phyloP scores from a whole-genome alignment of 352 stramenopile genomes.

The Pythium grandisporangium region DNA sequence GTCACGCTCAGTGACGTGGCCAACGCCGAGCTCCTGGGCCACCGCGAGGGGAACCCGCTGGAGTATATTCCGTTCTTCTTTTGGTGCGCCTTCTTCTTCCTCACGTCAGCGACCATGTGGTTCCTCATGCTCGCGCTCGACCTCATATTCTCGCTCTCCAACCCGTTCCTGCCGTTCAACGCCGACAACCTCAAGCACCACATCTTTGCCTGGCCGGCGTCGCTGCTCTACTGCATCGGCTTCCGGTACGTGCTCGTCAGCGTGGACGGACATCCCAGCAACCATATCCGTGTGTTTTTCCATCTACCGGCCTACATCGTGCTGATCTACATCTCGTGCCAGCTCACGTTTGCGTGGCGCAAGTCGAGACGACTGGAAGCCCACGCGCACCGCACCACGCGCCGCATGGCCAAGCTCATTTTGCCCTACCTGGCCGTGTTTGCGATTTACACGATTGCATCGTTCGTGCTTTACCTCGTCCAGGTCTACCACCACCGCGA shows the following conservation, averaged over 20 bases:
- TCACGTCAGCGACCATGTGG: slow-evolving; percentile 69
- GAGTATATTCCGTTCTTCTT: slow-evolving; percentile 74
- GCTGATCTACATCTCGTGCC: slow-evolving; percentile 51
- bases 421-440: slow-evolving; percentile 71
- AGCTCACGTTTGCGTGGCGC: slow-evolving; percentile 53
- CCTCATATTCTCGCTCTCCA: slow-evolving; percentile 82
- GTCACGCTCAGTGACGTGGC: slow-evolving; percentile 55
- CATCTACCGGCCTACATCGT: slow-evolving; percentile 59
- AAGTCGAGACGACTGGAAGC: slow-evolving; percentile 66
- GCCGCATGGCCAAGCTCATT: slow-evolving; percentile 79
- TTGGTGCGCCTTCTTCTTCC: slow-evolving; percentile 80
- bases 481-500: slow-evolving; percentile 22
- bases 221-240: slow-evolving; percentile 54
- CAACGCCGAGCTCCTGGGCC: slow-evolving; percentile 36
- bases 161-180: slow-evolving; percentile 83
- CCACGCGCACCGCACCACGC: slow-evolving; percentile 66
- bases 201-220: slow-evolving; percentile 63
- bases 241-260: slow-evolving; percentile 56
- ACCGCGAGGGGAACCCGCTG: slow-evolving; percentile 12
- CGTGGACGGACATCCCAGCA: slow-evolving; percentile 10
- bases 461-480: slow-evolving; percentile 43
- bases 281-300: slow-evolving; percentile 58
- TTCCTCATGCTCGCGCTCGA: slow-evolving; percentile 81
- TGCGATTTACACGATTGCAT: slow-evolving; percentile 28
- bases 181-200: slow-evolving; percentile 81